phyloP scores from a whole-genome alignment of 495 filamentous ascomycete genomes.

The Cercophora sp. region DNA sequence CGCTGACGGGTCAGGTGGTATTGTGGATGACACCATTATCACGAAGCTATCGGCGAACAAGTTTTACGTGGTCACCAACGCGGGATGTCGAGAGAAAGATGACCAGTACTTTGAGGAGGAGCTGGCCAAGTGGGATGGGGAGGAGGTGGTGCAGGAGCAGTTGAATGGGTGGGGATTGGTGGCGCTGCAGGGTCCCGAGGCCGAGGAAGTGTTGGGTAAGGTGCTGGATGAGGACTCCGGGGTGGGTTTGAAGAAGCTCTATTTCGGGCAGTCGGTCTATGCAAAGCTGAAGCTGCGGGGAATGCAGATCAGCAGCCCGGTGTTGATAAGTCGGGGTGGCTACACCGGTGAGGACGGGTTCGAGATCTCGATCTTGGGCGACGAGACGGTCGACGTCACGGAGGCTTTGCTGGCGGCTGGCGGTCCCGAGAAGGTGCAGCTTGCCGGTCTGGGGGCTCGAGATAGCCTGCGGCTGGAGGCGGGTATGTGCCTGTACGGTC shows the following conservation, averaged over 20 bases:
- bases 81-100: conserved; percentile 87
- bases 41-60: conserved; percentile 62
- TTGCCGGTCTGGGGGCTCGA: conserved; percentile 85
- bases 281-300: conserved; percentile 44
- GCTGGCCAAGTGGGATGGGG: conserved; percentile 57
- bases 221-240: conserved; percentile 45
- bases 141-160: conserved; percentile 50
- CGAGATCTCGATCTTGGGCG: conserved; percentile 77
- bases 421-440: conserved; percentile 58
- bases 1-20: conserved; percentile 70
- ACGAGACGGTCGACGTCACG: conserved; percentile 50
- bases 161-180: conserved; percentile 71
- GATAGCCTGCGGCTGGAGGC: conserved; percentile 93
- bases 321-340: conserved; percentile 80
- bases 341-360: conserved; percentile 99
- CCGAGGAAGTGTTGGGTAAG: conserved; percentile 57
- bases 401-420: conserved; percentile 62
- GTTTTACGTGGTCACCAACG: conserved; percentile 95
- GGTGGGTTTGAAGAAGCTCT: conserved; percentile 61
- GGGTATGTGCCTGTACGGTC: conserved; percentile 98
- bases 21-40: conserved; percentile 90
- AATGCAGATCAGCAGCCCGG: conserved; percentile 41
- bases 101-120: conserved; percentile 64
- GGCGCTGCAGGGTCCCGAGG: conserved; percentile 82
- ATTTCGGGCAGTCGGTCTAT: conserved; percentile 70